phyloP scores from a whole-genome alignment of 179 eudicot species.

The Patellifolia procumbens region DNA sequence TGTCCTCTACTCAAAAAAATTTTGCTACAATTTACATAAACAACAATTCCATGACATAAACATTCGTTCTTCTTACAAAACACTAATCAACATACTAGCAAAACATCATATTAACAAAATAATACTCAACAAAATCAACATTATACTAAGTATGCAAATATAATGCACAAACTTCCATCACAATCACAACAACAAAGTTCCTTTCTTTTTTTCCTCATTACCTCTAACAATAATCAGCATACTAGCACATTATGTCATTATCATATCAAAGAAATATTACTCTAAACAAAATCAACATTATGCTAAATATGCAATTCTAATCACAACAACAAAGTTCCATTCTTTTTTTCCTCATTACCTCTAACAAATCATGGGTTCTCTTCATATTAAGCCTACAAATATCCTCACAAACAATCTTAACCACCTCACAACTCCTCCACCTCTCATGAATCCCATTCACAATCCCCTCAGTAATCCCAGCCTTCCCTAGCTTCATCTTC shows the following conservation, averaged over 20 bases:
- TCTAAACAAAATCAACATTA: not conserved
- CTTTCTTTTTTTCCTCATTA: not conserved
- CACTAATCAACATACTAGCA: not conserved
- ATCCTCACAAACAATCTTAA: conserved; percentile 79
- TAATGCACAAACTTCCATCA: conserved; percentile 10
- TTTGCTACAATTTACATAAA: not conserved
- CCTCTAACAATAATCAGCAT: not conserved
- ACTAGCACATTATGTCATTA: not conserved
- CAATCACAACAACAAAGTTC: not conserved
- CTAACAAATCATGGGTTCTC: conserved; percentile 69
- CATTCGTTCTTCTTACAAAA: not conserved
- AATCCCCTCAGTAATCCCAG: conserved; percentile 90
- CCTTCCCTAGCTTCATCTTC: conserved; percentile 86
- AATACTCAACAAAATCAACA: not conserved
- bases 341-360: conserved; percentile 14
- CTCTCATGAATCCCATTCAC: conserved; percentile 96
- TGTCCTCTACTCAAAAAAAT: not conserved
- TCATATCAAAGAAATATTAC: not conserved
- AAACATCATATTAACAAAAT: not conserved
- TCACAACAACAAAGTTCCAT: no score
- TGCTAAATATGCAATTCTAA: not conserved
- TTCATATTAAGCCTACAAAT: conserved; percentile 79
- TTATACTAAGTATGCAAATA: not conserved
- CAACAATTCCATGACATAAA: not conserved
- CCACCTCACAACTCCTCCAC: conserved; percentile 76